Conservation (phyloP, 768 basidiomycete species). For the Mycena kentingensis region DNA sequence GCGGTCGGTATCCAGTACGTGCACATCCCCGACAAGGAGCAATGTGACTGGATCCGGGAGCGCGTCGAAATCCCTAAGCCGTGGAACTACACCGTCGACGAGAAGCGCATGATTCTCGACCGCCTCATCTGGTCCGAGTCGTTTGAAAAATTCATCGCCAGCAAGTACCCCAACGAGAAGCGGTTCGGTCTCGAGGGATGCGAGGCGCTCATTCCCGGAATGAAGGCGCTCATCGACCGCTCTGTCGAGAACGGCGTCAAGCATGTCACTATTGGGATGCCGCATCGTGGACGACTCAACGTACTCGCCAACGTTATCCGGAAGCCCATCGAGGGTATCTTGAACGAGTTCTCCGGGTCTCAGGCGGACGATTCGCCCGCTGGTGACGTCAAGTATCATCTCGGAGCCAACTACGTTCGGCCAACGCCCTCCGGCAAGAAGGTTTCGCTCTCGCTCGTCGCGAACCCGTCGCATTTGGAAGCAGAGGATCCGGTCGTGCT, state of each 20-base stretch:
- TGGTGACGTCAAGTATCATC: slow-evolving; percentile 99
- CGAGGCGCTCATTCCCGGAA: slow-evolving; percentile 95
- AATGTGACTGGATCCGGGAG: slow-evolving; percentile 99
- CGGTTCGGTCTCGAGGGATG: slow-evolving; percentile 98
- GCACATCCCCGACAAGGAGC: slow-evolving; percentile 97
- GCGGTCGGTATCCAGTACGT: slow-evolving; percentile 89
- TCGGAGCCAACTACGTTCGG: slow-evolving; percentile 97
- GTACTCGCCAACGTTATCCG: slow-evolving; percentile 98
- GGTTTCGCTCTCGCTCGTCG: slow-evolving; percentile 94
- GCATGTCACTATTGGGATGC: slow-evolving; percentile 98
- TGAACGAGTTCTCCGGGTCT: slow-evolving; percentile 92
- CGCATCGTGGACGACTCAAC: slow-evolving; percentile 97
- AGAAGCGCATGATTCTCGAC: slow-evolving; percentile 99
- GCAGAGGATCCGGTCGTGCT: slow-evolving; percentile 98
- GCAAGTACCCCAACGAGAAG: slow-evolving; percentile 99
- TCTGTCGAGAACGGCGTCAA: slow-evolving; percentile 97
- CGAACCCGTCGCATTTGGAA: slow-evolving; percentile 98
- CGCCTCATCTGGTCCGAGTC: slow-evolving; percentile 99
- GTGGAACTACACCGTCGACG: slow-evolving; percentile 97
- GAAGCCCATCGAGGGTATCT: slow-evolving; percentile 96
- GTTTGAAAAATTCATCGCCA: slow-evolving; percentile 97
- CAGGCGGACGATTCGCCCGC: slow-evolving; percentile 76
- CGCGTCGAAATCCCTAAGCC: slow-evolving; percentile 94
- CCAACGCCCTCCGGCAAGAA: slow-evolving; percentile 98
- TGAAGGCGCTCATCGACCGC: slow-evolving; percentile 99